Conservation (phyloP, 345 rosid species). For the Pistacia integerrima region DNA sequence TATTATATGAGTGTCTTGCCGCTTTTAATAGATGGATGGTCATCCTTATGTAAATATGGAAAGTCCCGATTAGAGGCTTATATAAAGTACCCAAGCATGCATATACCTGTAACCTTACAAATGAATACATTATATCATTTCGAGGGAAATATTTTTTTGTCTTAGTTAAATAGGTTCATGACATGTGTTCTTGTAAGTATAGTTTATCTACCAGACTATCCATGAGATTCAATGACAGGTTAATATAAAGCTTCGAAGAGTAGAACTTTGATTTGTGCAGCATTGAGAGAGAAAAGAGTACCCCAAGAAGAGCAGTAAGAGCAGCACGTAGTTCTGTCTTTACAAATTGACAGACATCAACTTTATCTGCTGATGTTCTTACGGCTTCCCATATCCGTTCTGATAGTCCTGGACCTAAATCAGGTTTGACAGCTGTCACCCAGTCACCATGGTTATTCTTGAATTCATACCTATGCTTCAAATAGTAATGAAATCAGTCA, state of each 20-base stretch:
- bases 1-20: not conserved
- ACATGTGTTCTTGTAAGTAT: no score
- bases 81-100: not conserved
- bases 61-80: not conserved
- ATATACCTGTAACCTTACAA: not conserved
- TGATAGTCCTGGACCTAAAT: constrained; percentile 70
- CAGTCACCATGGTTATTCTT: constrained; percentile 81
- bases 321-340: constrained; percentile 56
- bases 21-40: not conserved
- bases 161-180: not conserved
- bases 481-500: constrained; percentile 2
- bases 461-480: constrained; percentile 67
- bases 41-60: not conserved
- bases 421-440: constrained; percentile 64
- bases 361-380: constrained; percentile 43
- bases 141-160: no score
- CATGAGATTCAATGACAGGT: not conserved
- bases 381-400: constrained; percentile 70
- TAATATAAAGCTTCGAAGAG: not conserved
- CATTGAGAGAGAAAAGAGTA: constrained; percentile 31
- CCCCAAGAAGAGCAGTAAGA: constrained; percentile 71
- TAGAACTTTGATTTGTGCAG: not conserved
- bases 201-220: not conserved
- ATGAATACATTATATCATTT: no score
- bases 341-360: constrained; percentile 46